Evolutionary conservation across 805 yeast genomes (phyloP), one percentile per base, ranked within the genome.

Genomic region (Kuraishia ogatae): DNA sequence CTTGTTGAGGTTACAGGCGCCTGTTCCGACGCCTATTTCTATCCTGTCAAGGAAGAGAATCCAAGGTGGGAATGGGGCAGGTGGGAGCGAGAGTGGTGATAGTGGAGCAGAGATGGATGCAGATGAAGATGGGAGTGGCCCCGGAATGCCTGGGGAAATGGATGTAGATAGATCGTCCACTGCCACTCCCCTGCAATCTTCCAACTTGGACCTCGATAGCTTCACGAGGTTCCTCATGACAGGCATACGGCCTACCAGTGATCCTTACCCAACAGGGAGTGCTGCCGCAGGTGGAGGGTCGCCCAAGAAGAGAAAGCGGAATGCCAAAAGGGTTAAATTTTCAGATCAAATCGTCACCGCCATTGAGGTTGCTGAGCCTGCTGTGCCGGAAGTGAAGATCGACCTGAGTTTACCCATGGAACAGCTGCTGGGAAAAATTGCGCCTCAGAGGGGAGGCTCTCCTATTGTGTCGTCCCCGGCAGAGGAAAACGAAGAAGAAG

Each of bases 191-290:
- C 15, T 17, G 3, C 43, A 10, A 17, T 35, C 43, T 7, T 35
- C 43, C 17, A 82, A 82, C 54, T 76, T 89, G 23, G 97, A 92
- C 65, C 73, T 92, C 60, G 97, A 92, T 67, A 82, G 90, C 29
- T 92, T 92, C 68, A 88, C 96, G 19, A 85, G 87, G 59, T 83
- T 92, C 63, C 76, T 90, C 62, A 71, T 92, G 61, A 89, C 97
- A 0, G 97, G 97, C 1, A 82, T 85, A 60, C 71, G 88, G 46
- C 89, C 89, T 23, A 73, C 43, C 43, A 35, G 43, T 15, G 43
- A 35, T 15, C 43, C 43, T 10, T 17, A 35, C 17, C 43, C 43
- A 15, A 4, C 13, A 11, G 43, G 43, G 7, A 17, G 4, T 26
- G 29, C 29, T 26, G 29, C 8, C 5, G 29, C 67, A 17, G 76